Conservation (phyloP, 140 eudicot species). For the Ambrosia hybrid region DNA sequence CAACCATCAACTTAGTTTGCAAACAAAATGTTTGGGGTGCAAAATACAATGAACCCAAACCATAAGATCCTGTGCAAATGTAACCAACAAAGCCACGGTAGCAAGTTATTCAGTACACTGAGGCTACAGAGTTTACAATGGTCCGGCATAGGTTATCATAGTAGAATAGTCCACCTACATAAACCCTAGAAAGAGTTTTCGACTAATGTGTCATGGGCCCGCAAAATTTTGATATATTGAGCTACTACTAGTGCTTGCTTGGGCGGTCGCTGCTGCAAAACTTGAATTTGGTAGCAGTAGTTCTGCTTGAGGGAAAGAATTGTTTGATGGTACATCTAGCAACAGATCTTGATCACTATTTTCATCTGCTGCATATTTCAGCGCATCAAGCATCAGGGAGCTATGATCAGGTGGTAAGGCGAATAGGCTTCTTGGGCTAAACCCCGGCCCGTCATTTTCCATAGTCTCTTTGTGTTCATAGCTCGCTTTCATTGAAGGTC, state of each 20-base stretch:
- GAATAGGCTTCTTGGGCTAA: conserved; percentile 63
- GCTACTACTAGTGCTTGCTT: conserved; percentile 84
- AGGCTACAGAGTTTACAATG: conserved; percentile 43
- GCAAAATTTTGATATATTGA: conserved; percentile 52
- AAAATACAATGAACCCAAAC: conserved; percentile 38
- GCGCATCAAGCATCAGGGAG: conserved; percentile 57
- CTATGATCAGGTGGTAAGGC: conserved; percentile 64
- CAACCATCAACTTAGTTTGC: conserved; percentile 40
- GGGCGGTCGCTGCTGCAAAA: conserved; percentile 17
- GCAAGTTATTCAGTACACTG: conserved; percentile 36
- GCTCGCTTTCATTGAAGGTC: conserved; percentile 49
- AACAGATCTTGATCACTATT: conserved; percentile 72
- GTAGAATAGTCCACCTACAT: conserved; percentile 34
- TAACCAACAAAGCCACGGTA: conserved; percentile 42
- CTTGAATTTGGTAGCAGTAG: conserved; percentile 50
- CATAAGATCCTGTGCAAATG: conserved; percentile 29
- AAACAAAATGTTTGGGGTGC: conserved; percentile 31
- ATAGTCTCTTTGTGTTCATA: conserved; percentile 49
- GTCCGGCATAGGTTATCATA: conserved; percentile 27
- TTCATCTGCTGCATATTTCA: conserved; percentile 54
- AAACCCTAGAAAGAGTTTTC: conserved; percentile 25
- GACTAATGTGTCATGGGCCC: conserved; percentile 44
- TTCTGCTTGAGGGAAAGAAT: conserved; percentile 93
- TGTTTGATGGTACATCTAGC: conserved; percentile 78
- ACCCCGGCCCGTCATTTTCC: conserved; percentile 61